A percentile compares a stretch with the other conserved stretches of the same genome.
Evolutionary conservation across 768 basidiomycete species (phyloP).

Genomic region (Chiua virens): DNA sequence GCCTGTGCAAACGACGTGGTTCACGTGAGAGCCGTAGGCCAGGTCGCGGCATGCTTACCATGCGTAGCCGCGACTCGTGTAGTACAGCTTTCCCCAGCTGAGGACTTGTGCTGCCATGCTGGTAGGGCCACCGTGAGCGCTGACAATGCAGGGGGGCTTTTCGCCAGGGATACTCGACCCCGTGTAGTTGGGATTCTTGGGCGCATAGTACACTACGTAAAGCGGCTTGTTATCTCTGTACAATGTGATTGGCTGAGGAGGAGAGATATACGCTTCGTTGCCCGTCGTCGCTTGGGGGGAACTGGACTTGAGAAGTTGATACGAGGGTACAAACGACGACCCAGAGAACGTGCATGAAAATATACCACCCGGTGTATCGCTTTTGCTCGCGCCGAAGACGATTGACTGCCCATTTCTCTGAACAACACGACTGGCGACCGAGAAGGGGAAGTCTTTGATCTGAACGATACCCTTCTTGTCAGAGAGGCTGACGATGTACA

Average conservation of each 20-base stretch:
- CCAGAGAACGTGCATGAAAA: conserved; percentile 30
- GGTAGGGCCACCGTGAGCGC: conserved; percentile 76
- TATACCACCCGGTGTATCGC: conserved; percentile 31
- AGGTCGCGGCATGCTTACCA: conserved; percentile 48
- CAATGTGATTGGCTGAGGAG: conserved; percentile 49
- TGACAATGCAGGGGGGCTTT: conserved; percentile 65
- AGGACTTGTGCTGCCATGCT: conserved; percentile 45
- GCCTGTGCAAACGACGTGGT: no score
- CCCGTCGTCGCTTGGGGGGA: conserved; percentile 15
- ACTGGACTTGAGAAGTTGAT: conserved; percentile 23
- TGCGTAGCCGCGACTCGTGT: conserved; percentile 70
- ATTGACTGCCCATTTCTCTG: conserved; percentile 25
- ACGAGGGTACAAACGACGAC: conserved; percentile 22
- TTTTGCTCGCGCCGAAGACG: conserved; percentile 35
- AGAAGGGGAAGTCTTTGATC: conserved; percentile 35
- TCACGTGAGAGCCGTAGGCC: no score
- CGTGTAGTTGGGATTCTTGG: conserved; percentile 60
- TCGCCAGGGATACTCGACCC: conserved; percentile 49
- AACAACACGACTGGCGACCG: conserved; percentile 25
- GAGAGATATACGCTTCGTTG: conserved; percentile 40
- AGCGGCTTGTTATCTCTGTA: conserved; percentile 39
- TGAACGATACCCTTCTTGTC: conserved; percentile 26
- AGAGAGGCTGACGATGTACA: conserved; percentile 34
- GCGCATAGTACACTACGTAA: conserved; percentile 68
- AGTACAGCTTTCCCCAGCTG: conserved; percentile 56